These are phyloP conservation scores for Cryptococcus sp. DNA, from an alignment of 1,284 basidiomycete species.

Conservation along the genomic window DNA sequence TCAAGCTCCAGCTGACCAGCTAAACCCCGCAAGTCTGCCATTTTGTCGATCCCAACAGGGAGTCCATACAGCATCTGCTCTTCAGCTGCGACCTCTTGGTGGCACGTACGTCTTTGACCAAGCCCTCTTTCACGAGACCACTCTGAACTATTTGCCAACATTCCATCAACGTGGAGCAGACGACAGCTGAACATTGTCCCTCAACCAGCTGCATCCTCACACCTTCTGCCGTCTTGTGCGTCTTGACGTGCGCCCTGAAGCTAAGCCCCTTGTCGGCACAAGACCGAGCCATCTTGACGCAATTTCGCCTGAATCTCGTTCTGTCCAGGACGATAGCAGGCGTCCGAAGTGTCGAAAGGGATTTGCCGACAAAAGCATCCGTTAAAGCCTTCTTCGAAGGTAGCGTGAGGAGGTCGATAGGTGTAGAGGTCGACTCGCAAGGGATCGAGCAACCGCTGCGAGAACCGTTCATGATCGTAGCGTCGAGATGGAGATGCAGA, in stretches of 20 bases:
- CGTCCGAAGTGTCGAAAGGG: constrained; percentile 60
- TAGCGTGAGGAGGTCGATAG: constrained; percentile 23
- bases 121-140: constrained; percentile 58
- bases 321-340: constrained; percentile 74
- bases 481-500: no score
- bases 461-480: no score
- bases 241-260: constrained; percentile 79
- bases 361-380: constrained; percentile 58
- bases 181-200: constrained; percentile 38
- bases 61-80: constrained; percentile 70
- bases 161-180: constrained; percentile 39
- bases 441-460: no score
- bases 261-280: constrained; percentile 56
- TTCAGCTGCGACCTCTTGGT: no score
- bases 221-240: constrained; percentile 65
- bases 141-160: constrained; percentile 29
- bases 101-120: constrained; percentile 63
- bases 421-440: constrained; percentile 16
- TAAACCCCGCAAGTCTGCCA: constrained; percentile 62
- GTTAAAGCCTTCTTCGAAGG: constrained; percentile 56
- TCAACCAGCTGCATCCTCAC: constrained; percentile 62
- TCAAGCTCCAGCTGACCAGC: constrained; percentile 56
- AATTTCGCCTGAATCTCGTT: constrained; percentile 63
- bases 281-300: constrained; percentile 63
- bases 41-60: constrained; percentile 63